Evolutionary conservation across 805 yeast genomes (phyloP), one percentile per base, ranked within the genome.

Genomic region (Zygoascus bituminiphila): DNA sequence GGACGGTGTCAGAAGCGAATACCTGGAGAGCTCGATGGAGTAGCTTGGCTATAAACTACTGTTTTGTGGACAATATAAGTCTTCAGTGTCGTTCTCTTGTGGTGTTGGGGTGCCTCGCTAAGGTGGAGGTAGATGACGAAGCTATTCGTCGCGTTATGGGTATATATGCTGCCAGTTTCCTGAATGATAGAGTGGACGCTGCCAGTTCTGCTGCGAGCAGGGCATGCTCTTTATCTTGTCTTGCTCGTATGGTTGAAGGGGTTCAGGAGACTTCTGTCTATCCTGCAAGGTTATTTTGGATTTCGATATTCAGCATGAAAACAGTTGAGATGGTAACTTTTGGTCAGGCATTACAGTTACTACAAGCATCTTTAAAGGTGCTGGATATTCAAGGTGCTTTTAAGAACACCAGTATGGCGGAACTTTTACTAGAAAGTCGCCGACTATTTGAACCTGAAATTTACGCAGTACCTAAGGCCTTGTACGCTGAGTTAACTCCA

Each of bases 31-130:
- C 56, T 2, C 46, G 60, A 5, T 55, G 60, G 59, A 41, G 54
- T 40, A 43, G 58, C 5, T 52, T 56, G 42, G 54, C 53, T 3
- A 42, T 53, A 37, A 43, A 45, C 9, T 48, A 52, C 2, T 56
- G 58, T 26, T 57, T 54, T 54, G 76, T 82, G 4, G 69, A 81
- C 51, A 81, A 78, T 53, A 75, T 84, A 17, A 53, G 56, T 6
- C 48, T 60, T 20, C 61, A 58, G 44, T 54, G 62, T 25, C 53
- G 62, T 5, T 52, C 63, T 80, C 74, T 81, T 33, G 70, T 85
- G 53, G 75, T 84, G 5, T 71, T 85, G 15, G 93, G 95, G 36
- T 77, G 82, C 33, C 62, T 87, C 40, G 74, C 86, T 0, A 77
- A 76, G 51, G 65, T 71, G 10, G 88, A 87, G 23, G 75, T 83